Evolutionary conservation across 495 filamentous ascomycete species (phyloP).

Genomic region (Clavariopsis aquatica): DNA sequence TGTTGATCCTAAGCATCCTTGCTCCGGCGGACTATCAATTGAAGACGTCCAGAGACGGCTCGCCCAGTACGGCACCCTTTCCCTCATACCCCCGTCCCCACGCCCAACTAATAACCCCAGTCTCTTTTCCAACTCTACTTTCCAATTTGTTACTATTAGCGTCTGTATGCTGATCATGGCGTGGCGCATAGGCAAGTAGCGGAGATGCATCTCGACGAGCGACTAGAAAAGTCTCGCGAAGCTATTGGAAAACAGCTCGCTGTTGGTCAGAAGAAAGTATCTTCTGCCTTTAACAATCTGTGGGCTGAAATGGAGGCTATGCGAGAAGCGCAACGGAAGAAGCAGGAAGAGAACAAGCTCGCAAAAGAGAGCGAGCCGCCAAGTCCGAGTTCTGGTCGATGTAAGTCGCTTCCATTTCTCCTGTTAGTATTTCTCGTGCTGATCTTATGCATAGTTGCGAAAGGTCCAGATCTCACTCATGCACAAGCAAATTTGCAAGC

Average conservation of each 20-base stretch:
- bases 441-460: slow-evolving; percentile 25
- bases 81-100: slow-evolving; percentile 3
- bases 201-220: slow-evolving; percentile 85
- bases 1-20: slow-evolving; percentile 88
- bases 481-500: slow-evolving; percentile 68
- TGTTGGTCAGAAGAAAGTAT: slow-evolving; percentile 82
- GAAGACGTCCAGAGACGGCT: slow-evolving; percentile 92
- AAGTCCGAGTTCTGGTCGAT: slow-evolving; percentile 25
- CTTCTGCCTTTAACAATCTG: slow-evolving; percentile 77
- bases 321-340: slow-evolving; percentile 76
- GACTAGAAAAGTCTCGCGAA: slow-evolving; percentile 74
- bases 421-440: background rate
- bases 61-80: slow-evolving; percentile 69
- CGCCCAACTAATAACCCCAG: slow-evolving; percentile 1
- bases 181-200: slow-evolving; percentile 50
- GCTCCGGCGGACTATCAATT: slow-evolving; percentile 89
- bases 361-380: slow-evolving; percentile 34
- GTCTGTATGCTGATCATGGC: slow-evolving; percentile 32
- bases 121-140: slow-evolving; percentile 13
- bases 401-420: slow-evolving; percentile 36
- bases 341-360: slow-evolving; percentile 48
- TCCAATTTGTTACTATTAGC: slow-evolving; percentile 13
- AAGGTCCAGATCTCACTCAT: slow-evolving; percentile 60
- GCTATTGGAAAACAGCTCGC: slow-evolving; percentile 75
- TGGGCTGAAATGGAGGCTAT: slow-evolving; percentile 87